Conservation (phyloP, 2,329 filamentous ascomycete genomes). For the Colletotrichum sp. region DNA sequence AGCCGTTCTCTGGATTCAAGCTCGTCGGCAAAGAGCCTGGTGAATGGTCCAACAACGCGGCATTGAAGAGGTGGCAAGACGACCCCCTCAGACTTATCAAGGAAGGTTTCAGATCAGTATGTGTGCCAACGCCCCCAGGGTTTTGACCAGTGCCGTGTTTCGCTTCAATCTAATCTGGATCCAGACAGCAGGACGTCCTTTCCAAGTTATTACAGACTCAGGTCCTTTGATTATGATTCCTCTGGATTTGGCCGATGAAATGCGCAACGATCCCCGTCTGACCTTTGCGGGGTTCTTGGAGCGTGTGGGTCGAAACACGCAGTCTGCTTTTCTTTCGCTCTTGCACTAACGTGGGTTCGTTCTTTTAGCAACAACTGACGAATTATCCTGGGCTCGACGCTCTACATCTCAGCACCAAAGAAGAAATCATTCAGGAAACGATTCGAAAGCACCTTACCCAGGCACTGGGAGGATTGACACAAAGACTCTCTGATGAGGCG, state of each 20-base stretch:
- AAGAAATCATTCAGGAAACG: not conserved
- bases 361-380: not conserved
- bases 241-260: not conserved
- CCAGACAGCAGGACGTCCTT: not conserved
- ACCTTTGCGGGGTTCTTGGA: not conserved
- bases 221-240: not conserved
- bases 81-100: not conserved
- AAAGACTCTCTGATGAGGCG: not conserved
- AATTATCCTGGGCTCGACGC: not conserved
- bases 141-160: not conserved
- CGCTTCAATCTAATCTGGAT: not conserved
- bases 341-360: accelerated
- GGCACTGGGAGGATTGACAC: not conserved
- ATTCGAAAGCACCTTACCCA: not conserved
- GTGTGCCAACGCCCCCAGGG: accelerated
- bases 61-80: not conserved
- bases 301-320: not conserved
- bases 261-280: not conserved
- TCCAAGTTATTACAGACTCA: not conserved
- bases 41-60: accelerated
- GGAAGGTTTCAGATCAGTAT: not conserved
- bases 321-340: accelerated
- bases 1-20: not conserved
- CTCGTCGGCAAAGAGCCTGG: not conserved
- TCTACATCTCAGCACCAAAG: not conserved